Percentiles rank a stretch among this genome's conserved stretches.
Conservation (phyloP, 108 stramenopile species). For the Cyclotella baltica region DNA sequence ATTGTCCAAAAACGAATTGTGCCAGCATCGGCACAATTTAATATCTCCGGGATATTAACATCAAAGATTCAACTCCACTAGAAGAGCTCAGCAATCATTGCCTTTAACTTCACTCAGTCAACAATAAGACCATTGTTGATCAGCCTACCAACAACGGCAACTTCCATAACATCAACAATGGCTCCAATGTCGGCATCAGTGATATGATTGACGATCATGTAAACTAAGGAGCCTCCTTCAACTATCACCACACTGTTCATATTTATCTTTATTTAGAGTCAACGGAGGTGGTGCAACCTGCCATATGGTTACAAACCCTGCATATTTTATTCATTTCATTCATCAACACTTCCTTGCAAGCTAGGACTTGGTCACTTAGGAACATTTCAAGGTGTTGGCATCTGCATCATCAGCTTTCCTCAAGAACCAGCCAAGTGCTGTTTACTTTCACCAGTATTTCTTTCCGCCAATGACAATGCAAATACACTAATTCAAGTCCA, state of each 20-base stretch:
- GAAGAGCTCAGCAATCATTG: background rate
- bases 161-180: background rate
- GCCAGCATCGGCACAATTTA: too few species aligned
- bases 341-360: background rate
- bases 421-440: too few species aligned
- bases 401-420: too few species aligned
- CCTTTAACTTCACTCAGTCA: background rate
- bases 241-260: background rate
- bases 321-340: constrained; percentile 5
- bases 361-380: background rate
- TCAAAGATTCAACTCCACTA: background rate
- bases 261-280: background rate
- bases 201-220: background rate
- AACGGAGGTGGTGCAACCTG: constrained; percentile 20
- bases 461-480: too few species aligned
- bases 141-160: background rate
- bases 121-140: background rate
- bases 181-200: background rate
- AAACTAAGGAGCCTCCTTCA: constrained; percentile 19
- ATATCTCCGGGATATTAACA: background rate
- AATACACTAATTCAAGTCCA: too few species aligned
- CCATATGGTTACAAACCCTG: background rate
- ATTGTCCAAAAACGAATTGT: too few species aligned
- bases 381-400: constrained; percentile 12
- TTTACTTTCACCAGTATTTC: too few species aligned